These are phyloP conservation scores for Inga laurina DNA, from an alignment of 306 rosid species.

Conservation along the genomic window DNA sequence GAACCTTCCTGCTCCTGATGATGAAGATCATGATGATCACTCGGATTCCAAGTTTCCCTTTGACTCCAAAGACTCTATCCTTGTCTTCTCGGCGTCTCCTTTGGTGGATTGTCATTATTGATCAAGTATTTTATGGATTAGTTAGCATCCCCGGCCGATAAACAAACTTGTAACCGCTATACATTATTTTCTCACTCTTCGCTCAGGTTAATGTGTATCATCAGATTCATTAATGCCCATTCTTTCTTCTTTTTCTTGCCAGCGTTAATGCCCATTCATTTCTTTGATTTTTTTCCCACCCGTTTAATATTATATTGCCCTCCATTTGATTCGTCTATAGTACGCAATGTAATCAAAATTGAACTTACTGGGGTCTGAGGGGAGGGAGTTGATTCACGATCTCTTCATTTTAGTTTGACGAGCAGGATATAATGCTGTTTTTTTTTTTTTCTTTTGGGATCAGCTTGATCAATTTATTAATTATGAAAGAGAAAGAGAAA, in stretches of 20 bases:
- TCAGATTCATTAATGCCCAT: slow-evolving; percentile 33
- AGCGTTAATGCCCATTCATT: slow-evolving; percentile 27
- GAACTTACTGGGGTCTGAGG: slow-evolving; percentile 22
- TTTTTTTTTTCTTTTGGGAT: neutral
- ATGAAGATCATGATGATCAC: slow-evolving; percentile 58
- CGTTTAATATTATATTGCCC: slow-evolving; percentile 4
- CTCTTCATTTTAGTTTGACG: neutral
- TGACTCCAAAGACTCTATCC: slow-evolving; percentile 48
- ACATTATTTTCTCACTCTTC: neutral
- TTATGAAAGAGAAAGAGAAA: neutral
- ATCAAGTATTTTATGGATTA: neutral
- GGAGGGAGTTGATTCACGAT: neutral
- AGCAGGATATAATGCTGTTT: neutral
- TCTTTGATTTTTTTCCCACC: slow-evolving; percentile 31
- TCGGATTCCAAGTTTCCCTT: slow-evolving; percentile 51
- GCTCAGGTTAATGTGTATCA: slow-evolving; percentile 11
- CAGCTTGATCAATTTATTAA: neutral
- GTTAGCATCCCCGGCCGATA: neutral
- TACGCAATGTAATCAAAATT: neutral
- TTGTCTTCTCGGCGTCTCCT: slow-evolving; percentile 25
- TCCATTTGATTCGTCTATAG: neutral
- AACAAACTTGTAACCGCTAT: slow-evolving; percentile 30
- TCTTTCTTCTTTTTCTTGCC: neutral
- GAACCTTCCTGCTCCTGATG: slow-evolving; percentile 89
- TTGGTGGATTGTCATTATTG: slow-evolving; percentile 81